These are phyloP conservation scores for Amanita rimosa DNA, from an alignment of 768 basidiomycete species.

Conservation along the genomic window DNA sequence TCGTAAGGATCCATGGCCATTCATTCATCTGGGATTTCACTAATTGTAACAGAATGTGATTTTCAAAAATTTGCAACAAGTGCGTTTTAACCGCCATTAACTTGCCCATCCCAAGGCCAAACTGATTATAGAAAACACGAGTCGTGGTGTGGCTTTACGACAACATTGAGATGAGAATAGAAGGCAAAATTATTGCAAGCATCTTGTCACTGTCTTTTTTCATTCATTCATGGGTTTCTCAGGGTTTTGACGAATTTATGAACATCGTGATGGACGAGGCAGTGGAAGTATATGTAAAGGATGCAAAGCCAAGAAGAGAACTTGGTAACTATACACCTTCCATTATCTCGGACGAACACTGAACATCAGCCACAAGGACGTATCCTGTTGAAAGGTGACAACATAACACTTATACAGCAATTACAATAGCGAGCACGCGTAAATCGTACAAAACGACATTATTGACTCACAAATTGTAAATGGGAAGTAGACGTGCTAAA, in stretches of 20 bases:
- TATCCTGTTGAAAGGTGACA: conserved; percentile 94
- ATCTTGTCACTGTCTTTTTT: conserved; percentile 4
- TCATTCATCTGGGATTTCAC: neutral
- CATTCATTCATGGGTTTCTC: conserved; percentile 6
- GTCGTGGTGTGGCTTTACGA: conserved; percentile 95
- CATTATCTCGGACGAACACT: conserved; percentile 5
- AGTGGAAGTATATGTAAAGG: conserved; percentile 84
- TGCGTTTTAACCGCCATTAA: conserved; percentile 14
- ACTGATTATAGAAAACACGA: conserved; percentile 52
- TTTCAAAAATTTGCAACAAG: conserved; percentile 95
- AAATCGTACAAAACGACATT: neutral
- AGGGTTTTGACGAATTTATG: conserved; percentile 99
- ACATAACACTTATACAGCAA: conserved; percentile 95
- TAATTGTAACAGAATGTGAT: conserved; percentile 67
- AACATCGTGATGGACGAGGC: conserved; percentile 94
- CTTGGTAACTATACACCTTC: conserved; percentile 46
- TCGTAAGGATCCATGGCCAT: conserved; percentile 48
- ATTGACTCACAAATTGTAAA: conserved; percentile 66
- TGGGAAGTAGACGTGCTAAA: conserved; percentile 59
- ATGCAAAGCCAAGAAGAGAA: conserved; percentile 73
- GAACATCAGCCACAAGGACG: conserved; percentile 46
- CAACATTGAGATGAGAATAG: conserved; percentile 92
- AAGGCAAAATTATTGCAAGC: conserved; percentile 91
- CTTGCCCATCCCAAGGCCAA: conserved; percentile 6
- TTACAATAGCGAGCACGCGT: conserved; percentile 2